Percentiles rank a stretch among this genome's conserved stretches.
These are phyloP conservation scores for Hibiscus mutabilis DNA, from an alignment of 345 rosid species.

Conservation along the genomic window DNA sequence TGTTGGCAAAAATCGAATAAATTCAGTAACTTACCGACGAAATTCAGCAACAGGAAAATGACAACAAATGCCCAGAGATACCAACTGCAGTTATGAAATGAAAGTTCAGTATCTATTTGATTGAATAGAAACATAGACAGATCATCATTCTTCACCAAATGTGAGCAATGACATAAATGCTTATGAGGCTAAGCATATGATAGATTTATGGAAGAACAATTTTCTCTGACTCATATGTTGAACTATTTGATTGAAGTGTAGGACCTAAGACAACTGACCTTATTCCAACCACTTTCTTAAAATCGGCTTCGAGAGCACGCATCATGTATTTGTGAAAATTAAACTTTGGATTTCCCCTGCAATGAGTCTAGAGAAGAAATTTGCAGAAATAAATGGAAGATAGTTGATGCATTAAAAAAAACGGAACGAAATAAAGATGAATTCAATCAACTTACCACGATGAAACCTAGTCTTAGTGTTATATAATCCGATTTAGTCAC, in stretches of 20 bases:
- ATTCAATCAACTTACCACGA: constrained; percentile 40
- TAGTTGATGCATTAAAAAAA: not conserved
- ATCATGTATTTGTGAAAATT: constrained; percentile 78
- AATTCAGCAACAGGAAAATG: constrained; percentile 67
- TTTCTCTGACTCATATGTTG: not conserved
- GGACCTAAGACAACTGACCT: constrained; percentile 33
- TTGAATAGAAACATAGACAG: not conserved
- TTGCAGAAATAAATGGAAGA: not conserved
- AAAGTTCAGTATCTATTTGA: too few species aligned
- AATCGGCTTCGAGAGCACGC: constrained; percentile 91
- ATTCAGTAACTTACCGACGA: constrained; percentile 36
- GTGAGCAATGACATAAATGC: not conserved
- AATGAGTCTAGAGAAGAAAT: constrained; percentile 50
- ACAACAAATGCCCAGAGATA: constrained; percentile 85
- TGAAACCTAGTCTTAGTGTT: constrained; percentile 72
- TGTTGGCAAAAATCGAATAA: not conserved
- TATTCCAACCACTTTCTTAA: constrained; percentile 88
- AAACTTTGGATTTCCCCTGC: constrained; percentile 64
- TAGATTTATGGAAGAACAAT: not conserved
- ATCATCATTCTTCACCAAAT: not conserved
- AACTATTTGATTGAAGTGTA: not conserved
- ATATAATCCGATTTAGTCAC: constrained; percentile 72
- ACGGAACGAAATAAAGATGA: not conserved
- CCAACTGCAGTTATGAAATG: constrained; percentile 51
- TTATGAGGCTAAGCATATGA: not conserved